Evolutionary conservation across 768 basidiomycete species (phyloP), one percentile per base, ranked within the genome.

Genomic region (Ramaria rubella): DNA sequence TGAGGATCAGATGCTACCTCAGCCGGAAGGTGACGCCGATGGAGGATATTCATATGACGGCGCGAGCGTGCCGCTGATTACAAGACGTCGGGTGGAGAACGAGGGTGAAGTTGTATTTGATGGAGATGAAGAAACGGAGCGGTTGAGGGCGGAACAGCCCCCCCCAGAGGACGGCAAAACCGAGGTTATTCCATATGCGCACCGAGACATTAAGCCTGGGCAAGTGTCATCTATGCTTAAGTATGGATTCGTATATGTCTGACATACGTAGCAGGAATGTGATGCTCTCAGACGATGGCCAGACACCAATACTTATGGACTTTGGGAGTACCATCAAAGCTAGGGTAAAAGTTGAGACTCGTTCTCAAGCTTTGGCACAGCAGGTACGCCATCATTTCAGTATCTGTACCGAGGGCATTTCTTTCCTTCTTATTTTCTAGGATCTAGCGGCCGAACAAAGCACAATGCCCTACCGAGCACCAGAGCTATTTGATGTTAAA

Each of bases 361-460:
- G 96, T 24, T 85, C 86, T 24, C 87, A 93, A 68, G 96, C 96
- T 0, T 70, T 99, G 45, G 64, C 88, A 17, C 93, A 97, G 62
- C 96, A 98, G 76, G 88, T 87, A 56, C 51, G 72, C n/a, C n/a
- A n/a, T n/a, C n/a, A n/a, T n/a, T n/a, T 59, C n/a, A n/a, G n/a
- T n/a, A n/a, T n/a, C n/a, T n/a, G n/a, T n/a, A n/a, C n/a, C n/a
- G n/a, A n/a, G 43, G 17, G 27, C 26, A n/a, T 44, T 17, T 33
- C 26, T 51, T 17, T 5, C 9, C 4, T 51, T 30, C n/a, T n/a
- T n/a, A n/a, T n/a, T n/a, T n/a, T 24, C 3, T 58, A 90, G 81
- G 96, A 99, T 68, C 83, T 95, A 60, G 96, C 96, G 2, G 93
- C 92, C 17, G 96, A 99, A 70, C 94, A 95, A 69, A 95, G 93